Conservation (phyloP, 768 basidiomycete species). For the Hemileccinum rubropunctum region DNA sequence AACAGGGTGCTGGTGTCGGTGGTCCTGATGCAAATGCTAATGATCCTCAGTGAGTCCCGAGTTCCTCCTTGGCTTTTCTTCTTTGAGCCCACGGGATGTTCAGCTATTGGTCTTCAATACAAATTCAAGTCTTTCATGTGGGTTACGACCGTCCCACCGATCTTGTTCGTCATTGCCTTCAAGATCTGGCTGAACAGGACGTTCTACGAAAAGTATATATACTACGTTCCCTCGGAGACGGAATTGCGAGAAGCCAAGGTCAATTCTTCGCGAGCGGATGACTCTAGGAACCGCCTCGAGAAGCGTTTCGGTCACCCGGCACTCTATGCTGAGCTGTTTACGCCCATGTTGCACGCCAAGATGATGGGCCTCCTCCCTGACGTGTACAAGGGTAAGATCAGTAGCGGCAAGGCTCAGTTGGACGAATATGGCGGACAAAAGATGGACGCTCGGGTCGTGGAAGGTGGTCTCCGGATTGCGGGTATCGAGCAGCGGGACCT, state of each 20-base stretch:
- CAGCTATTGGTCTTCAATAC: constrained; percentile 85
- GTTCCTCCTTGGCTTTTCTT: background rate
- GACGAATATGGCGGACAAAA: constrained; percentile 77
- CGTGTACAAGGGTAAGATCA: constrained; percentile 75
- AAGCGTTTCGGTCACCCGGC: constrained; percentile 96
- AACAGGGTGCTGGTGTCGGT: constrained; percentile 82
- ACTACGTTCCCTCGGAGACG: constrained; percentile 77
- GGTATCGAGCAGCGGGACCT: constrained; percentile 76
- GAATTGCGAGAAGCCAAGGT: constrained; percentile 75
- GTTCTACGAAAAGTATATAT: constrained; percentile 69
- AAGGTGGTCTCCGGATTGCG: constrained; percentile 81
- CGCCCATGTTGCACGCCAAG: constrained; percentile 82
- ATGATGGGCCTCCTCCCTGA: constrained; percentile 77
- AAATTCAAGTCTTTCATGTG: constrained; percentile 72
- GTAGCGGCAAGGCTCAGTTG: constrained; percentile 58
- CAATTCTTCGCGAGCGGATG: constrained; percentile 75
- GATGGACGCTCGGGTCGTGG: constrained; percentile 69
- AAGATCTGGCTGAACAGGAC: constrained; percentile 78
- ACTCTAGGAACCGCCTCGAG: constrained; percentile 69
- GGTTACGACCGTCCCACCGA: constrained; percentile 83
- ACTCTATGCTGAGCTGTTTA: constrained; percentile 81
- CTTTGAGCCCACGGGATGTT: background rate
- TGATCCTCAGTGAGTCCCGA: constrained; percentile 73
- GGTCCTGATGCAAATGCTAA: constrained; percentile 83
- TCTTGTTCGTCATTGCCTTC: constrained; percentile 75